phyloP scores from a whole-genome alignment of 768 basidiomycete genomes.

The Boletales sp. region DNA sequence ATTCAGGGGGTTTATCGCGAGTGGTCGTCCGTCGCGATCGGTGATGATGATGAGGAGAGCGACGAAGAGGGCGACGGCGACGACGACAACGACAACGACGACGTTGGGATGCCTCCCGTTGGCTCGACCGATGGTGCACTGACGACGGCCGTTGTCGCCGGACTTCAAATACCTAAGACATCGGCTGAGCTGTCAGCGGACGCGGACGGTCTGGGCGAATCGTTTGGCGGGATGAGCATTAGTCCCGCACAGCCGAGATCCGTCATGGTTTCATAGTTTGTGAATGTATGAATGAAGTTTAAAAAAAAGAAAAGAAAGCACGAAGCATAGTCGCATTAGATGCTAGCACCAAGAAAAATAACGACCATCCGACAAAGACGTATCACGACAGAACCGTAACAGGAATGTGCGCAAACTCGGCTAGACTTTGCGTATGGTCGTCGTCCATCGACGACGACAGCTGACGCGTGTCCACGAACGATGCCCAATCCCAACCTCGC shows the following conservation, averaged over 20 bases:
- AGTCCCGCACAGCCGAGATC: constrained; percentile 50
- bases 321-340: no score
- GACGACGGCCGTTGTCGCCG: constrained; percentile 4
- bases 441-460: neutral
- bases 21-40: constrained; percentile 78
- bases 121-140: no score
- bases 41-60: constrained; percentile 66
- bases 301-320: no score
- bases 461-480: neutral
- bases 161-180: constrained; percentile 22
- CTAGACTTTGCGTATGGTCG: neutral
- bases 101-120: no score
- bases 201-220: constrained; percentile 57
- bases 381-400: constrained; percentile 19
- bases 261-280: constrained; percentile 12
- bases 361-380: neutral
- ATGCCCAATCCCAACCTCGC: constrained; percentile 24
- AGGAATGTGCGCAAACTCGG: constrained; percentile 18
- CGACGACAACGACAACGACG: no score
- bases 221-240: constrained; percentile 81
- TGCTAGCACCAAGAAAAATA: no score
- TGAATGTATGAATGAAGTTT: no score
- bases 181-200: constrained; percentile 29
- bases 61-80: constrained; percentile 44
- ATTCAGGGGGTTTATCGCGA: constrained; percentile 86